Base-by-base conservation (phyloP, 1,139 yeast genomes). In the Meyerozyma carpophila region DNA sequence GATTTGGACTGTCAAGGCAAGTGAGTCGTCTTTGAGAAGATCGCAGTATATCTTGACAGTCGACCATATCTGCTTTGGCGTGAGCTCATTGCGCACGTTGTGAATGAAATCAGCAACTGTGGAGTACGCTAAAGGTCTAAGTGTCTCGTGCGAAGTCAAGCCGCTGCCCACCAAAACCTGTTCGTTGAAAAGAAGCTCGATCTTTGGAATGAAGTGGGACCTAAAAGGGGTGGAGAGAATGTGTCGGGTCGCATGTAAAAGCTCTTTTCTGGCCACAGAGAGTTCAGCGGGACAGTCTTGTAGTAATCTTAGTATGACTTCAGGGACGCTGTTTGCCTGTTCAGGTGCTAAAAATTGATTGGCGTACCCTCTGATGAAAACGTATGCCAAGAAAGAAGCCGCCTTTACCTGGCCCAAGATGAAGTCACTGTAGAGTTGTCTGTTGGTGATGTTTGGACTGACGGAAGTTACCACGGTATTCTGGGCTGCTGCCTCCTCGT, bases 281-380 rank as follows among this genome's bases (percentile, higher is more conserved):
- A 90, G 70, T 61, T 93, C 98, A n/a, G 95, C 84, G 4, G 99
- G 98, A 59, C 98, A 93, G 61, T 94, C 98, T 61, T 90, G 96
- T 39, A 94, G 69, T 39, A 94, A 68, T 51, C 98, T 72, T 47
- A 93, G 78, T 27, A 93, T 87, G 42, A 91, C 79, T 50, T 87
- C 95, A 0, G 99, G 98, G 5, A 94, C 89, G 21, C 75, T 69
- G 44, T 73, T 72, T 28, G 83, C 79, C 47, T 87, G 89, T 47
- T 80, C 82, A 11, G 74, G 73, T 43, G 78, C 75, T 52, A 93
- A 65, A 43, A 77, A 73, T 41, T 81, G 82, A 29, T 80, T 77
- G 1, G 95, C 82, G 55, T 84, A 86, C 8, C 95, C 93, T 52
- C 98, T 77, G 37, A 94, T 83, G 51, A 84, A 83, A 2, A 91